A percentile compares a stretch with the other conserved stretches of the same genome.
Evolutionary conservation across 345 rosid species (phyloP).

Genomic region (Rhodamnia rubescens): DNA sequence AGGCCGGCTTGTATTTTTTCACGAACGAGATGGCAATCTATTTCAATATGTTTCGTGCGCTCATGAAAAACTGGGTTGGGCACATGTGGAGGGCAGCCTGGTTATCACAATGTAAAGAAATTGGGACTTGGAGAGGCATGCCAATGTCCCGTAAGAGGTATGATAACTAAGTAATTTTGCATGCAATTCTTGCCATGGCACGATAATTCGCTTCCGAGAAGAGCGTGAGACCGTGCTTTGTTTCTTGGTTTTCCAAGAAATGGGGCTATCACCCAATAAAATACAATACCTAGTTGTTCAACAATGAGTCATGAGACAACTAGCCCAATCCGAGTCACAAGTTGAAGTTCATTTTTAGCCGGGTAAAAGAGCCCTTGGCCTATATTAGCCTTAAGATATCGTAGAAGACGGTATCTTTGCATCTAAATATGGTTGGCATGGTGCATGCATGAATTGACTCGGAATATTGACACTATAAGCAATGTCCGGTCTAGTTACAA

Average conservation of each 20-base stretch:
- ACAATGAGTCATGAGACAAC: neutral
- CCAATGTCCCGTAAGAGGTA: too few species aligned
- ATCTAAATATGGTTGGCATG: neutral
- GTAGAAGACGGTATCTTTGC: accelerated
- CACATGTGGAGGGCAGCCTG: too few species aligned
- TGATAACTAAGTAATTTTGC: too few species aligned
- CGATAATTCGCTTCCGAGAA: neutral
- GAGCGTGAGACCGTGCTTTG: neutral
- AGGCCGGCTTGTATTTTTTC: too few species aligned
- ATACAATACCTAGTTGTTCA: neutral
- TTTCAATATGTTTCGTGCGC: too few species aligned
- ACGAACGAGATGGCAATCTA: too few species aligned
- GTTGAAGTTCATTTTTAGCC: neutral
- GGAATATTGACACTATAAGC: neutral
- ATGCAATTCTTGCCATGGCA: neutral
- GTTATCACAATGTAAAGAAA: too few species aligned
- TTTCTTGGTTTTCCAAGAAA: neutral
- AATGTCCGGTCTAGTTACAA: neutral
- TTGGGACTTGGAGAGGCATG: too few species aligned
- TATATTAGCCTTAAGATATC: neutral
- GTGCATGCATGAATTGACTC: neutral
- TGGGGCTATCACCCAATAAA: neutral
- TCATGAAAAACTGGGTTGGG: too few species aligned
- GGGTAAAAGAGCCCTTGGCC: neutral
- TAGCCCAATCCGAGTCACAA: neutral